Evolutionary conservation across 2,329 filamentous ascomycete genomes (phyloP), one percentile per base, ranked within the genome.

Genomic region (Escovopsis sp.): DNA sequence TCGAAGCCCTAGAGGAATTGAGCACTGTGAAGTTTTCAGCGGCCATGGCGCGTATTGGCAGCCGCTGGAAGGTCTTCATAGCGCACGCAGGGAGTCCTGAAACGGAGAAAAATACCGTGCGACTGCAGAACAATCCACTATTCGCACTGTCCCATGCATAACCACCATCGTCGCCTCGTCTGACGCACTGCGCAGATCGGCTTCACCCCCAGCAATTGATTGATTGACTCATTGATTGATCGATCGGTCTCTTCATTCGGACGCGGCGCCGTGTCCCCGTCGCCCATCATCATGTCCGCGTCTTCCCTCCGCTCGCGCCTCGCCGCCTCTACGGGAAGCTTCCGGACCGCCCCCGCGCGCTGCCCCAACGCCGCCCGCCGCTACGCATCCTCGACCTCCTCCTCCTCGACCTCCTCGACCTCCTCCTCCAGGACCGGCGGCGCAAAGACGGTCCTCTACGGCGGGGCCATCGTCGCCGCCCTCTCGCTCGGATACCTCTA

Each of bases 401-500:
- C 38, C 19, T 12, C 28, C 37, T n/a, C 11, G 10, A 12, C 28
- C 3, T 23, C 44, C 9, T 46, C 44, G 30, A 43, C 37, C 34
- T 45, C 44, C 9, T 26, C 33, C n/a, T 10, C 36, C 12, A n/a
- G 12, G 12, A 6, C 26, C 10, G n/a, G 39, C 26, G 42, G 42
- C 18, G 15, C 40, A 34, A 68, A 64, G 47, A 55, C 59, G 8
- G 46, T 64, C 23, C 47, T 68, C 19, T 66, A 66, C 46, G 56
- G 65, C 39, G 57, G 63, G 28, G 59, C 63, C 8, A 45, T 71
- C 7, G 64, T 63, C 7, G 59, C 64, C 3, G 56, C 64, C 3
- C 52, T 66, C 26, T 67, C 61, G 42, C 62, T 70, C 38, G 62
- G 68, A 36, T 85, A 81, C 58, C 61, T 83, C 48, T 86, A 86